Base-by-base conservation (phyloP, 345 rosid species). In the Melaleuca quinquenervia region DNA sequence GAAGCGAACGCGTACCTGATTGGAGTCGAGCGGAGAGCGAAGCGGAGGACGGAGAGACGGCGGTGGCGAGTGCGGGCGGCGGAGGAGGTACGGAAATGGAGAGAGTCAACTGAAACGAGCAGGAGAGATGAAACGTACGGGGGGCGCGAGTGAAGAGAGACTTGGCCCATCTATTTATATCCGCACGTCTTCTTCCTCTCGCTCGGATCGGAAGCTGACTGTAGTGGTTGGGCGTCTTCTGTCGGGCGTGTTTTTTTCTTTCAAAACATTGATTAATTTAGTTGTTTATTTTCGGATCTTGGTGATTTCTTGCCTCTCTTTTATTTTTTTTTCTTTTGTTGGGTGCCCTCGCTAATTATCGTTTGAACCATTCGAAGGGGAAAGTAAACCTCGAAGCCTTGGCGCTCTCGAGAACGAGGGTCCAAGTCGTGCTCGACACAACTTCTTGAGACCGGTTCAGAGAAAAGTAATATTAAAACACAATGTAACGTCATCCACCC, bases 131-230 rank as follows among this genome's bases (percentile, higher is more conserved):
- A 6, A 84, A 48, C 58, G 58, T 36, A 83, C 14, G 62, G 55
- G 20, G 87, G 32, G 15, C 64, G 26, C 8, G 85, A 36, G 24
- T 45, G 87, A 5, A 41, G 36, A 12, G 85, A 29, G 56, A 52
- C 49, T 41, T 83, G 89, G 82, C 85, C 84, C 89, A 85, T 85
- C 56, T 85, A 70, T 70, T 70, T 70, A 70, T 70, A 18, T 16
- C 78, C 6, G 24, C 26, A 18, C 24, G 48, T 32, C 48, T 4
- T 70, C 78, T 36, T 8, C 48, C 48, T 36, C 78, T 3, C 16
- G 6, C 24, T 5, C 48, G 48, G 48, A 70, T 70, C 78, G 24
- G 48, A 36, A 18, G 10, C 78, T 18, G 48, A 36, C 13, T 5
- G 48, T 4, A 24, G 48, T 1, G 41, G 7, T 70, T 9, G 26